phyloP scores from a whole-genome alignment of 305 asterid species.

The Fraxinus angustifolia region DNA sequence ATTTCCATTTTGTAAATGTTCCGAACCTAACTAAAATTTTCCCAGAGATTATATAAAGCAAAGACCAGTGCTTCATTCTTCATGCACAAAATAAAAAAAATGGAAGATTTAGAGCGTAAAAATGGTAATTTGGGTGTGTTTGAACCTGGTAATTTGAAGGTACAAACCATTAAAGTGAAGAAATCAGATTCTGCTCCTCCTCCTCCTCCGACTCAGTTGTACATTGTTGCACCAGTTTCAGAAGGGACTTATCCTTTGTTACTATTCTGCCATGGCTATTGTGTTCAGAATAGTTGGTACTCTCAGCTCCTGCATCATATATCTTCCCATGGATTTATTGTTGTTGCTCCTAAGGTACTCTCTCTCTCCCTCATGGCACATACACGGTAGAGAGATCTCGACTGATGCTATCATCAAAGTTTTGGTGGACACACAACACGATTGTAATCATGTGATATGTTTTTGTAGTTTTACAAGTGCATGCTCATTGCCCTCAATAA shows the following conservation, averaged over 20 bases:
- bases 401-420: neutral
- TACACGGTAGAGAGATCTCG: neutral
- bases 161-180: slow-evolving; percentile 33
- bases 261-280: slow-evolving; percentile 31
- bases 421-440: neutral
- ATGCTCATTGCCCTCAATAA: slow-evolving; percentile 22
- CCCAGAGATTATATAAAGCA: neutral
- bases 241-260: slow-evolving; percentile 48
- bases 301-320: neutral
- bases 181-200: slow-evolving; percentile 27
- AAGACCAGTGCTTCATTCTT: neutral
- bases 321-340: slow-evolving; percentile 32
- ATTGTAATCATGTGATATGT: neutral
- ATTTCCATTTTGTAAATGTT: slow-evolving; percentile 14
- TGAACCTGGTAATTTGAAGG: slow-evolving; percentile 36
- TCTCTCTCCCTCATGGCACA: neutral
- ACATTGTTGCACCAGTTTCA: slow-evolving; percentile 42
- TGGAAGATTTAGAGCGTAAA: neutral
- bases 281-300: slow-evolving; percentile 25
- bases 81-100: slow-evolving; percentile 11
- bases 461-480: slow-evolving; percentile 33
- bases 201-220: slow-evolving; percentile 29
- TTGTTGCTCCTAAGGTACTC: slow-evolving; percentile 60
- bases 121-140: slow-evolving; percentile 28
- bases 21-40: neutral